Conservation (phyloP, 495 filamentous ascomycete species). For the Penicillium chermesinum region DNA sequence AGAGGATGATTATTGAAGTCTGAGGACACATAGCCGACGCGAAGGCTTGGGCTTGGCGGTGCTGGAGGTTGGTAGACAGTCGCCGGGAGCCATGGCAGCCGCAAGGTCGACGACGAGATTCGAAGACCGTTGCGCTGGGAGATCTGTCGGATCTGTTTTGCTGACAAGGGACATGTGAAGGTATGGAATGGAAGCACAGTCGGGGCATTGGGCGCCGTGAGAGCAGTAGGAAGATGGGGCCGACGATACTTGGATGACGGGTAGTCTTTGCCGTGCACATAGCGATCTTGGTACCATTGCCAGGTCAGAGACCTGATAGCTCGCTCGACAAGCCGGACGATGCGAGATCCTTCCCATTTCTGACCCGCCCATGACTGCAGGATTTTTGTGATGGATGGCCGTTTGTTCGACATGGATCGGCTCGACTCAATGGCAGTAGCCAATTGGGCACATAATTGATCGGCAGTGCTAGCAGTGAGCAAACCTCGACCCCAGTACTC, state of each 20-base stretch:
- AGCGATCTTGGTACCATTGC: slow-evolving; percentile 84
- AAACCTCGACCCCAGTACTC: slow-evolving; percentile 79
- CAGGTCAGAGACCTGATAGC: slow-evolving; percentile 70
- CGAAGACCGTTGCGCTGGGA: slow-evolving; percentile 92
- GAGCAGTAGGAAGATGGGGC: slow-evolving; percentile 65
- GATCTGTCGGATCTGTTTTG: slow-evolving; percentile 90
- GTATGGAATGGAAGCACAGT: slow-evolving; percentile 99
- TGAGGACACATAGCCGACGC: slow-evolving; percentile 93
- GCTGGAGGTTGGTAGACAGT: slow-evolving; percentile 77
- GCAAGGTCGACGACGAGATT: slow-evolving; percentile 84
- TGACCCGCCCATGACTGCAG: slow-evolving; percentile 68
- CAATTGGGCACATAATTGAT: slow-evolving; percentile 48
- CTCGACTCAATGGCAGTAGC: slow-evolving; percentile 30
- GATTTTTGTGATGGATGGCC: slow-evolving; percentile 33
- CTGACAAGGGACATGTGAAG: slow-evolving; percentile 90
- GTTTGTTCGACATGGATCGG: slow-evolving; percentile 22
- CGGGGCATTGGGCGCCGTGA: slow-evolving; percentile 83
- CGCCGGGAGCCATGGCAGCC: slow-evolving; percentile 76
- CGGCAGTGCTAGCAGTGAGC: slow-evolving; percentile 51
- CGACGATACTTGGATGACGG: slow-evolving; percentile 60
- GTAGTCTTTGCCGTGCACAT: slow-evolving; percentile 56
- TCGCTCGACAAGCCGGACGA: slow-evolving; percentile 83
- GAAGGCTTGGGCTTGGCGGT: slow-evolving; percentile 76
- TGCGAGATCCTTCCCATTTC: slow-evolving; percentile 81
- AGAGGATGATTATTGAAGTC: slow-evolving; percentile 99